Base-by-base conservation (phyloP, 768 basidiomycete species). In the Mycena capillaripes region DNA sequence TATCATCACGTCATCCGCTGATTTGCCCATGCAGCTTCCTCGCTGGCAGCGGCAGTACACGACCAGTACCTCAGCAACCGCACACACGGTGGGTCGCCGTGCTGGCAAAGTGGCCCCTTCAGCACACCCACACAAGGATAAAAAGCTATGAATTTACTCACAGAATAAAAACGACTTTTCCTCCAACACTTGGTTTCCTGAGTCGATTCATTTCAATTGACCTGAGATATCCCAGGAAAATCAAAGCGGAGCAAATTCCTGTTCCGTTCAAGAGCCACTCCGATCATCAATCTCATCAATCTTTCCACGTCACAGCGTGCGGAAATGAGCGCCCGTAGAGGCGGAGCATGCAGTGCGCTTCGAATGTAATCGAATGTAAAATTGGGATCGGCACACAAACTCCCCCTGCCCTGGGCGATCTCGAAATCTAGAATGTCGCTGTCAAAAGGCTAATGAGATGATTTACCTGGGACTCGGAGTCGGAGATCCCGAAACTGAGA, bases 281-380 rank as follows among this genome's bases (percentile, higher is more conserved):
- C 59, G 38, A 69, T 69, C 67, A 69, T 21, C 58, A 52, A 60
- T 60, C 66, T 30, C 63, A 64, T 64, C 63, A 64, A 38, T 64
- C 16, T 29, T 42, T n/a, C 23, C 40, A 59, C 29, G 58, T 40
- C 46, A 64, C 9, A 19, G 27, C 16, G 3, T 17, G 30, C 50
- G 10, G n/a, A 32, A 56, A 57, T 34, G 38, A 57, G 65, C 55
- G 63, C 63, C 63, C 63, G 23, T 27, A 32, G 38, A 38, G 25
- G 52, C 53, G 19, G 3, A 11, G 38, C 53, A 12, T 61, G 56
- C 57, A 19, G 16, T 34, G 46, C n/a, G n/a, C 44, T 50, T 59
- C 6, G 3, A n/a, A n/a, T n/a, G 32, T 32, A 9, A 34, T 42
- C 48, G 3, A 7, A 27, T 11, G 17, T 17, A 14, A 36, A 48